Base-by-base conservation (phyloP, 257 asterid genomes). In the Jacaranda mimosifolia region DNA sequence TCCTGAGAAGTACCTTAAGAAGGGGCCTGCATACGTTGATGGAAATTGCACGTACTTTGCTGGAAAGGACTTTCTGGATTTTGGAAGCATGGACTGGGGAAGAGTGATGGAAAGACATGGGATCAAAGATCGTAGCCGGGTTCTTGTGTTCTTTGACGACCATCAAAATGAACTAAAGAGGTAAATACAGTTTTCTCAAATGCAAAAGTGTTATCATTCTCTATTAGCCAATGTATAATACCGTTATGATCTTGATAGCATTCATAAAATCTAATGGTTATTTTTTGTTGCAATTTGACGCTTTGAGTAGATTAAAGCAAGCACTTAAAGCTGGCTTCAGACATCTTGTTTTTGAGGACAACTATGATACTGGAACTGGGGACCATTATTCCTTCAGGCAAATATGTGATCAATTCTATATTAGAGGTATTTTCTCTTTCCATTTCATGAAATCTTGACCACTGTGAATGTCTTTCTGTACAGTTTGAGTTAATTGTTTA, bases 311-410 rank as follows among this genome's bases (percentile, higher is more conserved):
- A 79, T 83, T 94, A 79, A 92, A 94, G 89, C 98, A 92, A 87
- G 96, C 98, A 17, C 84, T 94, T 74, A 91, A 92, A 86, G 98
- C 92, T 83, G 99, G 99, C 71, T 94, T 94, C 86, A 92, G 81
- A 82, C 96, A 94, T 87, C 94, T 94, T 32, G 88, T 92, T 71
- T 94, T 94, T 43, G 98, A 94, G 90, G 99, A 94, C 84, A 94
- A 94, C 81, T 94, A 94, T 79, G 99, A 94, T 80, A 94, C 98
- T 63, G 97, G 99, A 79, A 92, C 98, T 5, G 99, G 99, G 53
- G 98, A 94, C 71, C 99, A 94, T 87, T 94, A 94, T 79, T 92
- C 99, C 83, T 87, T 94, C 81, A 87, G 99, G 86, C 99, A 94
- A 77, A 94, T 94, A 80, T 94, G 99, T 65, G 99, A 94, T 81